A percentile compares a stretch with the other conserved stretches of the same genome.
These are phyloP conservation scores for Byssothecium circinans DNA, from an alignment of 2,329 filamentous ascomycete species.

Conservation along the genomic window DNA sequence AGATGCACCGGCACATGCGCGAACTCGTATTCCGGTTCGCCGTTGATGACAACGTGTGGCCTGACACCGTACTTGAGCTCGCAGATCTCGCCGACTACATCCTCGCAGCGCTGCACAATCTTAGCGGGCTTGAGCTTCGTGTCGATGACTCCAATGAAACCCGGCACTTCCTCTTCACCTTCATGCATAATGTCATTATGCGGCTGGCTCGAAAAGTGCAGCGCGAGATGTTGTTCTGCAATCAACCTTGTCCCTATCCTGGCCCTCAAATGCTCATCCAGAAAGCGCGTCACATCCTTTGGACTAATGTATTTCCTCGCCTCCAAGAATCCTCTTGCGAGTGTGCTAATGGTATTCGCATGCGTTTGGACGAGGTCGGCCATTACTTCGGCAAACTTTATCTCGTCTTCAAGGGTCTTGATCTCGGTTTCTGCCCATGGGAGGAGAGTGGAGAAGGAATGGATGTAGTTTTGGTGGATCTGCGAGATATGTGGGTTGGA, in stretches of 20 bases:
- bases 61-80: constrained; percentile 93
- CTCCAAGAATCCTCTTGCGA: constrained; percentile 91
- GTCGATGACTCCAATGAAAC: constrained; percentile 94
- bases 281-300: constrained; percentile 80
- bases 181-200: constrained; percentile 59
- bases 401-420: constrained; percentile 80
- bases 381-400: constrained; percentile 87
- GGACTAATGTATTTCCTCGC: constrained; percentile 87
- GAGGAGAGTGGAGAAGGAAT: constrained; percentile 86
- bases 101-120: constrained; percentile 81
- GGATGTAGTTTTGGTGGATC: constrained; percentile 95
- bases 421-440: constrained; percentile 77
- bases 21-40: constrained; percentile 83
- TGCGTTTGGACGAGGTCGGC: constrained; percentile 95
- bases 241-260: constrained; percentile 92
- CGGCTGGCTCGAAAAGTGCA: constrained; percentile 75
- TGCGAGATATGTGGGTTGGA: constrained; percentile 93
- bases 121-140: constrained; percentile 80
- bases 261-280: constrained; percentile 91
- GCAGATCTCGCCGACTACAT: constrained; percentile 93
- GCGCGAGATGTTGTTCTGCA: constrained; percentile 92
- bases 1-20: constrained; percentile 94
- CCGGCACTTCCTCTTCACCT: constrained; percentile 50
- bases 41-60: constrained; percentile 77
- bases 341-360: constrained; percentile 87